These are phyloP conservation scores for Nemania sp. DNA, from an alignment of 2,329 filamentous ascomycete species.

Conservation along the genomic window DNA sequence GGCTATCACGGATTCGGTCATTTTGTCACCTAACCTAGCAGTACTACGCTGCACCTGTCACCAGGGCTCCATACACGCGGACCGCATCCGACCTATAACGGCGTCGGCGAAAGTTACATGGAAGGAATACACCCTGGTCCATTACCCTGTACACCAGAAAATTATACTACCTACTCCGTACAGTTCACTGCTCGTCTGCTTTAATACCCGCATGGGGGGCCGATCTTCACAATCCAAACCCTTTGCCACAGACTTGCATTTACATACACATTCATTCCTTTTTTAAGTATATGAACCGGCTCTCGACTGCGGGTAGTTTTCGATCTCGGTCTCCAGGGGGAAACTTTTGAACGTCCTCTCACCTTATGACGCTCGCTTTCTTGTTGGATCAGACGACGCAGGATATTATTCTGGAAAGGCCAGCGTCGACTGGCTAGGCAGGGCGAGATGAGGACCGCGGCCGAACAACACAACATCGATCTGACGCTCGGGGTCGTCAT, in stretches of 20 bases:
- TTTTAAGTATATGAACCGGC: conserved; percentile 14
- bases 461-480: conserved; percentile 30
- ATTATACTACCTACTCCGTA: background rate
- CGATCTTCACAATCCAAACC: background rate
- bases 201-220: background rate
- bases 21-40: conserved; percentile 1
- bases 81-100: conserved; percentile 5
- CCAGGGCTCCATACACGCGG: conserved; percentile 11
- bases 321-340: conserved; percentile 8
- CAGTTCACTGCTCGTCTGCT: background rate
- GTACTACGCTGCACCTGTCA: conserved; percentile 12
- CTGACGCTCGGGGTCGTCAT: conserved; percentile 36
- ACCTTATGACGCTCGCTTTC: conserved; percentile 8
- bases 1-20: conserved; percentile 4
- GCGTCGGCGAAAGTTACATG: conserved; percentile 4
- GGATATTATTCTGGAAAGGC: conserved; percentile 3
- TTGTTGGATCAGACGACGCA: conserved; percentile 1
- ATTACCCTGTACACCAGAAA: conserved; percentile 2
- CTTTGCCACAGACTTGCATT: background rate
- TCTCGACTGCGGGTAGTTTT: background rate
- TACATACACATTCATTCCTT: background rate
- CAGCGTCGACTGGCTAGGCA: background rate
- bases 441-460: conserved; percentile 23
- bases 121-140: conserved; percentile 15
- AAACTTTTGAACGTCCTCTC: background rate